These are phyloP conservation scores for Yamadazyma laniorum DNA, from an alignment of 805 yeast species.

Conservation along the genomic window DNA sequence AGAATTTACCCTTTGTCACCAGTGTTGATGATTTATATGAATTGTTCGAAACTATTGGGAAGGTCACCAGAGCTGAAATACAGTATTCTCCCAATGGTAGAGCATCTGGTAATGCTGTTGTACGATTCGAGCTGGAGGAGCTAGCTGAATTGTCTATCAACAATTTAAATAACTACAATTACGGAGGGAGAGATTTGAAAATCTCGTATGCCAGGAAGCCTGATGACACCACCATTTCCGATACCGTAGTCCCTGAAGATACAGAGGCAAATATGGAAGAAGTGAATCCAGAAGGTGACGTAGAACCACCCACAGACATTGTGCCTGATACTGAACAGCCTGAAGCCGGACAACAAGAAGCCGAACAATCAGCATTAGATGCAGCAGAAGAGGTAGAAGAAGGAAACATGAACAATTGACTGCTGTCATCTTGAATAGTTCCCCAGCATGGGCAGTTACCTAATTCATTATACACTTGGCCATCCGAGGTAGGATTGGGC, in stretches of 20 bases:
- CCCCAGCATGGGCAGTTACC: too few species aligned
- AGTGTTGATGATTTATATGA: conserved; percentile 80
- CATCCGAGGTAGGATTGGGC: too few species aligned
- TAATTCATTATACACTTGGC: too few species aligned
- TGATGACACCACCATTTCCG: background rate
- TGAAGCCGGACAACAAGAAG: too few species aligned
- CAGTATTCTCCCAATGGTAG: conserved; percentile 53
- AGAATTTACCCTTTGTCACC: conserved; percentile 88
- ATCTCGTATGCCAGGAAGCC: conserved; percentile 61
- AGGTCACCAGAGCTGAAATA: conserved; percentile 73
- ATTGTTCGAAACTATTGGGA: conserved; percentile 80
- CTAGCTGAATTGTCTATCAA: conserved; percentile 73
- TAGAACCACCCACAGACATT: too few species aligned
- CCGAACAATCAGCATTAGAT: too few species aligned
- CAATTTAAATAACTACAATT: conserved; percentile 74
- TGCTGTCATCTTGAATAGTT: too few species aligned
- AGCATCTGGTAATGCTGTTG: conserved; percentile 84
- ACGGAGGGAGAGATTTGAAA: conserved; percentile 74
- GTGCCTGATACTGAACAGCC: too few species aligned
- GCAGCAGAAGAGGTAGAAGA: conserved; percentile 1
- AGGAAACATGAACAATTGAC: too few species aligned
- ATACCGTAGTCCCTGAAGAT: background rate
- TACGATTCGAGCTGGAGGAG: conserved; percentile 63
- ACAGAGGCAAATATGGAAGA: background rate
- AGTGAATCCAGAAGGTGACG: background rate